Conservation (phyloP, 2,329 filamentous ascomycete species). For the Verticillium zaregamsianum region DNA sequence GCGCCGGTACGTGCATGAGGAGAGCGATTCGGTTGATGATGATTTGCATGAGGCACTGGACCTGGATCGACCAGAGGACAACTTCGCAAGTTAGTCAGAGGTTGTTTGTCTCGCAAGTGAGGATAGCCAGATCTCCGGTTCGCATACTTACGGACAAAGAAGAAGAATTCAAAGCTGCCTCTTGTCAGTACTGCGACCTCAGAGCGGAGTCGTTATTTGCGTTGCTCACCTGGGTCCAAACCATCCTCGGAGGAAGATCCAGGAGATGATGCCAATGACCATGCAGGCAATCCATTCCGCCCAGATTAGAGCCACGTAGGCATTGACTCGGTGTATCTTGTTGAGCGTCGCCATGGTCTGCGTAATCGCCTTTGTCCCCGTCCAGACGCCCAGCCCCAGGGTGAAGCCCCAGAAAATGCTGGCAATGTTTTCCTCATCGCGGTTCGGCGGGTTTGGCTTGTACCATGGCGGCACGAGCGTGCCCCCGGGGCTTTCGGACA, state of each 20-base stretch:
- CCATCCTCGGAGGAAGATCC: conserved; percentile 26
- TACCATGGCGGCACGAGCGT: not conserved
- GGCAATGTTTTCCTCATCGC: conserved; percentile 26
- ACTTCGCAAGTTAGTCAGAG: not conserved
- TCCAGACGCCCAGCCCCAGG: conserved; percentile 29
- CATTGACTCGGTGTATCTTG: conserved; percentile 25
- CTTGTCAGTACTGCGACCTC: not conserved
- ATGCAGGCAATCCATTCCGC: conserved; percentile 28
- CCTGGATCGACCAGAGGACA: conserved; percentile 20
- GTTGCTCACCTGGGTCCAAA: conserved; percentile 24
- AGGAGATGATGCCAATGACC: conserved; percentile 28
- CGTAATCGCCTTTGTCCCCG: conserved; percentile 24
- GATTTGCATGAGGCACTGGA: conserved; percentile 42
- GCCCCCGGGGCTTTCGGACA: not conserved
- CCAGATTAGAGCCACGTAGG: conserved; percentile 37
- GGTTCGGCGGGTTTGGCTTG: not conserved
- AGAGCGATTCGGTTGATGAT: conserved; percentile 47
- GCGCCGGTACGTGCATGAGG: conserved; percentile 30
- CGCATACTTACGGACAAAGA: not conserved
- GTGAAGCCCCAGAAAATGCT: conserved; percentile 32
- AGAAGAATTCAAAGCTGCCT: conserved; percentile 1
- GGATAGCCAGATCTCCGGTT: not conserved
- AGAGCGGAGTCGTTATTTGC: not conserved
- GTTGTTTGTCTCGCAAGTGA: not conserved
- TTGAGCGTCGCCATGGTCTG: conserved; percentile 28